Percentiles rank a stretch among this genome's conserved stretches.
phyloP scores from a whole-genome alignment of 495 filamentous ascomycete species.

The Lichenothelia convexa region DNA sequence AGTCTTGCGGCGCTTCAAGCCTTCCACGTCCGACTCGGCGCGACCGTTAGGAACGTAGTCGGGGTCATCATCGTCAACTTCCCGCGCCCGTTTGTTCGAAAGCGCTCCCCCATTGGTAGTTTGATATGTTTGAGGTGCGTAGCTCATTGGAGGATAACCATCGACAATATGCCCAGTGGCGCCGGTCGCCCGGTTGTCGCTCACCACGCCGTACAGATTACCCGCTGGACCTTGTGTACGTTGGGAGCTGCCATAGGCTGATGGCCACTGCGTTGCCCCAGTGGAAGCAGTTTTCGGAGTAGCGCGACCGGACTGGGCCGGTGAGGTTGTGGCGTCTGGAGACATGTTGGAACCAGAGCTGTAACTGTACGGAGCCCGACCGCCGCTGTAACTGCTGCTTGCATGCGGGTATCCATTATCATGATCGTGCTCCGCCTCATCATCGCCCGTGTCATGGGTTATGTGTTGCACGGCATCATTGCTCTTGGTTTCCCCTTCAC shows the following conservation, averaged over 20 bases:
- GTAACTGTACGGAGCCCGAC: constrained; percentile 58
- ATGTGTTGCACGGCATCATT: constrained; percentile 36
- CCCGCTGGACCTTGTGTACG: constrained; percentile 46
- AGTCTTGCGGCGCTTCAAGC: constrained; percentile 72
- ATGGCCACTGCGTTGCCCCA: constrained; percentile 69
- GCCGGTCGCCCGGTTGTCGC: constrained; percentile 44
- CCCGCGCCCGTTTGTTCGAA: constrained; percentile 64
- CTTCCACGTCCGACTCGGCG: constrained; percentile 46
- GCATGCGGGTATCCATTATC: constrained; percentile 59
- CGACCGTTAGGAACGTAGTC: constrained; percentile 46
- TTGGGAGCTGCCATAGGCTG: constrained; percentile 62
- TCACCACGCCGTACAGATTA: constrained; percentile 80
- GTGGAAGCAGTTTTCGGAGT: constrained; percentile 75
- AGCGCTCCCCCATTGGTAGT: constrained; percentile 47
- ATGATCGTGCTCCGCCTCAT: constrained; percentile 59
- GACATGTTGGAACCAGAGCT: too few species aligned
- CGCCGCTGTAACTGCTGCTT: constrained; percentile 43
- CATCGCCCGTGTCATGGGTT: constrained; percentile 31
- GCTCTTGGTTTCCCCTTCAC: constrained; percentile 42
- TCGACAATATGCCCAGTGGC: constrained; percentile 40
- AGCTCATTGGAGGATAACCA: constrained; percentile 22
- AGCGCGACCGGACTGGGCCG: constrained; percentile 56
- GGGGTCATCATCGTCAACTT: constrained; percentile 52
- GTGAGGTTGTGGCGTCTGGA: constrained; percentile 39
- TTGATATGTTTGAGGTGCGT: constrained; percentile 41